Base-by-base conservation (phyloP, 495 filamentous ascomycete genomes). In the Paragyromitra xinjiangensis region DNA sequence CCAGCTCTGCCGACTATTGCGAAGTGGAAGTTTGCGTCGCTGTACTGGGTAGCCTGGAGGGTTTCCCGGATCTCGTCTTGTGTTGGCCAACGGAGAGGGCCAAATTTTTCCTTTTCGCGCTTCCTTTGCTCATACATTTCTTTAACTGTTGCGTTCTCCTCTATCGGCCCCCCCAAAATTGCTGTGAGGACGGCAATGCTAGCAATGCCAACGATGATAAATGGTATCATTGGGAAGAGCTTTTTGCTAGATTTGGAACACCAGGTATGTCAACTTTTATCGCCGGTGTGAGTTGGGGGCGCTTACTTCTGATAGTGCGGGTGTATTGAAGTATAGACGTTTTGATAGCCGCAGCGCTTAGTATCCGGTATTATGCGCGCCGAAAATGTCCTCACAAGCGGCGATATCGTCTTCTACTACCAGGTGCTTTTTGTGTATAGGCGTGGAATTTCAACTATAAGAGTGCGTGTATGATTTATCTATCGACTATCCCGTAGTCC, bases 1-100 rank as follows among this genome's bases (percentile, higher is more conserved):
- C 79, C 79, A 14, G 61, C 39, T n/a, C 45, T 12, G 0, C 77
- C 79, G n/a, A 51, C 29, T 8, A 81, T 63, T 0, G 79, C 72
- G 19, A 76, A 73, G 53, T 80, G 67, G 9, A 72, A 44, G 14
- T 73, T 29, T 1, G 19, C 16, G 8, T 9, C 0, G 12, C 24
- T 7, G 48, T 73, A 66, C 5, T 37, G 34, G 34, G 24, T 64
- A 12, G 1, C n/a, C 1, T 1, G 0, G 2, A 65, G 59, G 5
- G 50, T 7, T 1, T 55, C 2, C 7, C 44, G 19, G 5, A 58
- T 44, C 50, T 73, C 70, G 1, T 42, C 37, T 3, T 22, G 45
- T 0, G 70, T 66, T 0, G 70, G 70, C 70, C 61, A 56, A 3
- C 24, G 62, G 22, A 39, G 37, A 1, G 34, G 8, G 14, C 55